Base-by-base conservation (phyloP, 257 asterid genomes). In the Nicotiana sylvestris region DNA sequence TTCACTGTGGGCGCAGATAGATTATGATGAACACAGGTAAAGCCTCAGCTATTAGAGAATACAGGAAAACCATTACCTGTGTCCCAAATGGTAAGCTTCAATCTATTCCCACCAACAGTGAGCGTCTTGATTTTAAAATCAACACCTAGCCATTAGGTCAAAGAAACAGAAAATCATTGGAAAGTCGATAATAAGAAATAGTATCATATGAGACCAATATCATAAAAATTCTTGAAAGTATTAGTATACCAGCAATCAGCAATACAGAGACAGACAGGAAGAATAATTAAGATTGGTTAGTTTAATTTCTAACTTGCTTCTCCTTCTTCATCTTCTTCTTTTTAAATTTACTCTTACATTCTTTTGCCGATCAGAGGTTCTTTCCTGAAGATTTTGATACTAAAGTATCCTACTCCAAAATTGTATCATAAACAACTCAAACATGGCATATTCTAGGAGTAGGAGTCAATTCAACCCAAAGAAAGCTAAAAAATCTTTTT, bases 41-140 rank as follows among this genome's bases (percentile, higher is more conserved):
- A 25, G 16, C 35, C 35, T 9, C 27, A 25, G 17, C 17, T 37
- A 2, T 35, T 9, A 37, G 18, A 37, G 17, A 37, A 37, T 37
- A 56, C 16, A 9, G 17, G 35, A n/a, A 80, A 30, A 74, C 69
- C 27, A 21, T 84, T 86, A 91, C 98, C 98, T 2, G 98, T 95
- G 87, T 94, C 98, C 97, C 98, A 94, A 64, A 95, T 92, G 49
- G 98, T 92, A 68, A 95, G 97, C 95, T 94, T 95, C 90, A 95
- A 82, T 85, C 76, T 91, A 85, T 92, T 94, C 69, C 91, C 99
- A 82, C 89, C 97, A 81, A 92, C 95, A n/a, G 94, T 88, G 84
- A 95, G 91, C 66, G 88, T 85, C 92, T 94, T 95, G 89, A 94
- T 92, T 90, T 95, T 92, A 83, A 95, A 95, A 91, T 95, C 98